phyloP scores from a whole-genome alignment of 2,329 filamentous ascomycete species.

The Botrytis fragariae region DNA sequence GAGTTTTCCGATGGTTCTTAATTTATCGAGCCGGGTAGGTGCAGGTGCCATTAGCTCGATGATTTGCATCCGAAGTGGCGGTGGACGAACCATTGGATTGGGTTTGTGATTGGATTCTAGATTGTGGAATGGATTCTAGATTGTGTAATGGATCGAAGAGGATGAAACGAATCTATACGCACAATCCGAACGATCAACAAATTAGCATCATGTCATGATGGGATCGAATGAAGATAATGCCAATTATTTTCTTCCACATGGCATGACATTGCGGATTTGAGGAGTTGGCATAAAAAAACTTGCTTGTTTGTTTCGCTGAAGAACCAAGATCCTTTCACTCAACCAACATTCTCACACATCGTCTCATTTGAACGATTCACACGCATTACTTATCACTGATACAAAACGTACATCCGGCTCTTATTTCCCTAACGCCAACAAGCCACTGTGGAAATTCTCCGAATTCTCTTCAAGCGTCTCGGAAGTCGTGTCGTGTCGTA shows the following conservation, averaged over 20 bases:
- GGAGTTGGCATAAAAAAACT: background rate
- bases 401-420: background rate
- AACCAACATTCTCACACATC: background rate
- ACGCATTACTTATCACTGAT: background rate
- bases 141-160: background rate
- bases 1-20: background rate
- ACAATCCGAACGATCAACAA: background rate
- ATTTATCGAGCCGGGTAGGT: background rate
- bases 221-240: background rate
- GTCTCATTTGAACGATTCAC: background rate
- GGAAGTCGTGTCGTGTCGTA: background rate
- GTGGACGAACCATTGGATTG: background rate
- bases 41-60: background rate
- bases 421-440: background rate
- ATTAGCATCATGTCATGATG: conserved; percentile 1
- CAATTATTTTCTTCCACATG: background rate
- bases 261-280: background rate
- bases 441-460: background rate
- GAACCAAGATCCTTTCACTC: background rate
- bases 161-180: background rate
- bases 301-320: background rate
- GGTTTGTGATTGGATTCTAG: background rate
- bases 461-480: background rate
- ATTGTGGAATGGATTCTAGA: background rate
- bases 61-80: background rate